Percentiles rank a stretch among this genome's conserved stretches.
These are phyloP conservation scores for Beauveria caledonica DNA, from an alignment of 2,329 filamentous ascomycete genomes.

Conservation along the genomic window DNA sequence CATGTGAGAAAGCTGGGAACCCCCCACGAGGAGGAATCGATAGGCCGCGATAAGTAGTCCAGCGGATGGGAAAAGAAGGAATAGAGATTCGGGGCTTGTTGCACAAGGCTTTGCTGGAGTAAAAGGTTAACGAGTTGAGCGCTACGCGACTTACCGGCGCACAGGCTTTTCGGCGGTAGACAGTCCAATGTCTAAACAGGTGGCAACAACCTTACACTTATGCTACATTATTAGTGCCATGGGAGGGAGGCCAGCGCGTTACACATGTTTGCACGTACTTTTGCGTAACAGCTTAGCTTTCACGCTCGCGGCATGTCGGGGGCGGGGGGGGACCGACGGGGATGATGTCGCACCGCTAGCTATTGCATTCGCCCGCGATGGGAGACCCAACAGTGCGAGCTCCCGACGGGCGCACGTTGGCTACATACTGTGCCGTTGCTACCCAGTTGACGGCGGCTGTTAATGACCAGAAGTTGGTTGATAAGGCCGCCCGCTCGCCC, in stretches of 20 bases:
- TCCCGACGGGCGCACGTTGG: no score
- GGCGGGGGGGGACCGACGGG: background rate
- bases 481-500: no score
- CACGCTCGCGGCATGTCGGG: background rate
- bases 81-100: background rate
- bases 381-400: no score
- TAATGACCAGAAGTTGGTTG: no score
- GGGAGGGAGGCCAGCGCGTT: background rate
- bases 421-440: no score
- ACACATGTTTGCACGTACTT: background rate
- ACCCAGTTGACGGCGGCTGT: no score
- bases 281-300: no score
- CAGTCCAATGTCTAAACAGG: background rate
- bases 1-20: no score
- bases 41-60: no score
- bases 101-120: background rate
- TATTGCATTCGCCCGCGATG: background rate
- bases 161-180: background rate
- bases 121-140: background rate
- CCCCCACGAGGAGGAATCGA: no score
- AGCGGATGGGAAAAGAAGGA: no score
- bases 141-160: background rate
- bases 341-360: background rate
- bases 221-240: background rate
- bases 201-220: conserved; percentile 5